Base-by-base conservation (phyloP, 2,329 filamentous ascomycete species). In the Gremmenia infestans region DNA sequence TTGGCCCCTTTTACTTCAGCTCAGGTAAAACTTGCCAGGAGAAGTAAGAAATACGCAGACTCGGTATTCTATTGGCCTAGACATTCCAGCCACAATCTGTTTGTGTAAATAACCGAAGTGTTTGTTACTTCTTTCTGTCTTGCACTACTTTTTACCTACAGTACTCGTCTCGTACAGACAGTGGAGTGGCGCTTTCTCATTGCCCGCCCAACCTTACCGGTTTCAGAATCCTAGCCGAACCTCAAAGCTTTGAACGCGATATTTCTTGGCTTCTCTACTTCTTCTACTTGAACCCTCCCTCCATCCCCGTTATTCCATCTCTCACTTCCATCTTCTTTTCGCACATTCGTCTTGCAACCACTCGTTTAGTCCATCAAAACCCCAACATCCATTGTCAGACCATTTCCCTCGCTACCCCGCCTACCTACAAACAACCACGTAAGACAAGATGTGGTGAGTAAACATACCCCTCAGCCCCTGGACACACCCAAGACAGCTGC, bases 391-490 rank as follows among this genome's bases (percentile, higher is more conserved):
- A 47, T 48, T 48, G 39, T 37, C 28, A 35, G 46, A 42, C 42
- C 9, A 50, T 48, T 28, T n/a, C 36, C 37, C 52, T 50, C 39
- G 11, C 22, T 51, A 43, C 46, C 48, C 47, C 45, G 5, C n/a
- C n/a, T n/a, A n/a, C 42, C 11, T 45, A 5, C 42, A 23, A 19
- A 12, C 19, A 15, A 19, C 42, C 42, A 45, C 42, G 42, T 45
- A 45, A 45, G 22, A 49, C 55, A 57, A 42, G 32, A 57, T 57
- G 55, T 57, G 55, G 55, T 57, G 53, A 52, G 55, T 54, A 48
- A 48, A 57, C 51, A 57, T n/a, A 49, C 48, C 47, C 48, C 55
- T 57, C 51, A 52, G 52, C 52, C 49, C 9, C 51, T 19, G 5
- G 7, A 14, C 8, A 53, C 22, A 32, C 4, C 35, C 5, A 45